Evolutionary conservation across 495 filamentous ascomycete genomes (phyloP).

Genomic region (Poronia punctata): DNA sequence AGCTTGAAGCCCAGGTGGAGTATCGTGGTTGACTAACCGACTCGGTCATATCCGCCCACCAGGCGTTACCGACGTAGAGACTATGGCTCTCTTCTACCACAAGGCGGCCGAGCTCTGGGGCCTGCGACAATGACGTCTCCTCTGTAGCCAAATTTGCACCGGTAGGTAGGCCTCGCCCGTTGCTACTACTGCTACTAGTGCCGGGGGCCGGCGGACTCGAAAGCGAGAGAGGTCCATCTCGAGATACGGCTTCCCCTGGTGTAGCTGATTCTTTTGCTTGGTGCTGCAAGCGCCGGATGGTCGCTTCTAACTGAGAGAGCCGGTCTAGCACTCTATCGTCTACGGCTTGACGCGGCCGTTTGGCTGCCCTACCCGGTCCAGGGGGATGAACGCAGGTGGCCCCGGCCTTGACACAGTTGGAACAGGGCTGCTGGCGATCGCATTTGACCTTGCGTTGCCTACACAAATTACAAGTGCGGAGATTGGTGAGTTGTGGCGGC

Average conservation of each 20-base stretch:
- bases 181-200: too few species aligned
- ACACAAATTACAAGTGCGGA: slow-evolving; percentile 13
- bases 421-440: slow-evolving; percentile 12
- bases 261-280: slow-evolving; percentile 6
- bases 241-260: not conserved
- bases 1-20: not conserved
- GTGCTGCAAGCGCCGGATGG: slow-evolving; percentile 8
- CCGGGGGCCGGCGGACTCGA: too few species aligned
- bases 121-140: too few species aligned
- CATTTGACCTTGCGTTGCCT: slow-evolving; percentile 16
- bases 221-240: too few species aligned
- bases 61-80: slow-evolving; percentile 7
- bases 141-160: too few species aligned
- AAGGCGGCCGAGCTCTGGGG: slow-evolving; percentile 7
- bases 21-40: slow-evolving; percentile 2
- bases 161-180: too few species aligned
- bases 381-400: slow-evolving; percentile 9
- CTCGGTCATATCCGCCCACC: slow-evolving; percentile 11
- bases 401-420: slow-evolving; percentile 9
- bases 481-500: slow-evolving; percentile 1
- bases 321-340: slow-evolving; percentile 10
- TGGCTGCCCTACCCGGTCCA: slow-evolving; percentile 9
- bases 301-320: slow-evolving; percentile 10
- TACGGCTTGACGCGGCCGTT: slow-evolving; percentile 8
- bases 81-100: slow-evolving; percentile 10